phyloP scores from a whole-genome alignment of 805 yeast species.

The Priceomyces fermenticarens region DNA sequence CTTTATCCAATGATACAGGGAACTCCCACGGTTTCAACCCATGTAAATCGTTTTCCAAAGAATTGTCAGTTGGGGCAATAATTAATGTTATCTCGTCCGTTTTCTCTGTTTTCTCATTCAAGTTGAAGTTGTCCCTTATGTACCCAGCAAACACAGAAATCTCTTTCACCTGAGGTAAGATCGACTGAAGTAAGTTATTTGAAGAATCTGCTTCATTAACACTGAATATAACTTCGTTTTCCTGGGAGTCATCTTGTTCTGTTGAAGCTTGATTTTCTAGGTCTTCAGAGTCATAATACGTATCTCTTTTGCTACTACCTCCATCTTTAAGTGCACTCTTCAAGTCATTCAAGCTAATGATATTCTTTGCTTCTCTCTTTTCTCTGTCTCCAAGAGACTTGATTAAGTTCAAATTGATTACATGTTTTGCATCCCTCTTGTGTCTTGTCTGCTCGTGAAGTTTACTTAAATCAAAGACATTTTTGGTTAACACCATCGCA shows the following conservation, averaged over 20 bases:
- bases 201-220: slow-evolving; percentile 13
- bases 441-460: slow-evolving; percentile 8
- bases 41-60: slow-evolving; percentile 39
- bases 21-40: slow-evolving; percentile 81
- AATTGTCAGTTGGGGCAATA: slow-evolving; percentile 70
- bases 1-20: slow-evolving; percentile 46
- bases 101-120: slow-evolving; percentile 48
- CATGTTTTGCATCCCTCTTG: slow-evolving; percentile 16
- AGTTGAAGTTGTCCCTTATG: slow-evolving; percentile 57
- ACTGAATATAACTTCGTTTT: slow-evolving; percentile 11
- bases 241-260: slow-evolving; percentile 6
- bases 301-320: slow-evolving; percentile 6
- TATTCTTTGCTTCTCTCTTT: slow-evolving; percentile 18
- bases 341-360: slow-evolving; percentile 12
- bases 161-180: slow-evolving; percentile 32
- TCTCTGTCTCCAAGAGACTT: background rate
- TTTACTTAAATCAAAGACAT: slow-evolving; percentile 12
- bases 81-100: slow-evolving; percentile 46
- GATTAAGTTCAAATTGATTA: slow-evolving; percentile 6
- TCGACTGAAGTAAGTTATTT: slow-evolving; percentile 26
- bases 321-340: slow-evolving; percentile 6
- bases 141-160: slow-evolving; percentile 67
- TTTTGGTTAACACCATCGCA: slow-evolving; percentile 9
- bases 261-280: slow-evolving; percentile 1
- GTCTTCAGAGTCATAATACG: slow-evolving; percentile 1